These are phyloP conservation scores for Ramichloridium luteum DNA, from an alignment of 2,329 filamentous ascomycete genomes.

Conservation along the genomic window DNA sequence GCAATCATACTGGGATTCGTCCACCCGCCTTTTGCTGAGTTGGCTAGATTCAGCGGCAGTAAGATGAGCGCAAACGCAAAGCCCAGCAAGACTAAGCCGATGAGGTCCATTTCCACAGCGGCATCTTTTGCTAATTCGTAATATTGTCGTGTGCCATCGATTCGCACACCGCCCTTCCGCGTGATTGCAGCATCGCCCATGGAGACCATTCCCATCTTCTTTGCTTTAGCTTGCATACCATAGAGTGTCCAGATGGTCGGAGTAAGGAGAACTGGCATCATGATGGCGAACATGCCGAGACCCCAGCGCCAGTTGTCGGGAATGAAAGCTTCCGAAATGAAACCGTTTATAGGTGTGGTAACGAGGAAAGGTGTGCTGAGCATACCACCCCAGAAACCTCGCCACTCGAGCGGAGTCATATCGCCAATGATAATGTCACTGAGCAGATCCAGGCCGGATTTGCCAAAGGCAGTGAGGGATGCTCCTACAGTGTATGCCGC, in stretches of 20 bases:
- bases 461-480: slow-evolving; percentile 19
- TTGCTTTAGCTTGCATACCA: slow-evolving; percentile 13
- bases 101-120: slow-evolving; percentile 15
- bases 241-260: slow-evolving; percentile 21
- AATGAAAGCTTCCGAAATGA: slow-evolving; percentile 30
- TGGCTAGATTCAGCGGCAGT: slow-evolving; percentile 13
- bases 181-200: slow-evolving; percentile 11
- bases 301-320: slow-evolving; percentile 24
- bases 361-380: slow-evolving; percentile 26
- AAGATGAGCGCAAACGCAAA: slow-evolving; percentile 15
- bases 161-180: slow-evolving; percentile 5
- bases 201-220: slow-evolving; percentile 15
- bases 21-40: slow-evolving; percentile 13
- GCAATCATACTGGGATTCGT: slow-evolving; percentile 11
- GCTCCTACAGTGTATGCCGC: slow-evolving; percentile 19
- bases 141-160: slow-evolving; percentile 2
- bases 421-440: slow-evolving; percentile 22
- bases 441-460: slow-evolving; percentile 20
- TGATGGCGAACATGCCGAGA: slow-evolving; percentile 20
- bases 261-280: slow-evolving; percentile 14
- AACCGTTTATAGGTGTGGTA: slow-evolving; percentile 31
- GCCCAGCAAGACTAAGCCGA: slow-evolving; percentile 13
- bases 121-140: slow-evolving; percentile 14
- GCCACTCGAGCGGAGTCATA: slow-evolving; percentile 21
- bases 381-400: slow-evolving; percentile 18